Conservation (phyloP, 176 grass and related monocot species). For the Cenchrus purpureus region DNA sequence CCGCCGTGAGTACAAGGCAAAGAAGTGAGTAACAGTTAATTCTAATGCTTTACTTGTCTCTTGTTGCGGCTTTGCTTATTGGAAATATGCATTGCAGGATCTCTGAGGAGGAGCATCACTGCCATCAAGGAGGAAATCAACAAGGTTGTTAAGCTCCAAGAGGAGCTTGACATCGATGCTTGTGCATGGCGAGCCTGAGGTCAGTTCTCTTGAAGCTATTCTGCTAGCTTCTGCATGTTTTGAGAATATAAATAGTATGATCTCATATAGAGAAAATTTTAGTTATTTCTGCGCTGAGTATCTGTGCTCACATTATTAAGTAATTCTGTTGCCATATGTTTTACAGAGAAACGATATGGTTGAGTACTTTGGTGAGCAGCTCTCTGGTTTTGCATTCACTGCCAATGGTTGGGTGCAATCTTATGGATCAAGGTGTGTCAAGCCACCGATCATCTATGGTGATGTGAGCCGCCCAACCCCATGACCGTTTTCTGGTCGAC, state of each 20-base stretch:
- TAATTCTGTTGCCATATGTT: not conserved
- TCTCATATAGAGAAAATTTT: not conserved
- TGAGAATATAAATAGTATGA: not conserved
- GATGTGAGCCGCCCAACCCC: conserved; percentile 87
- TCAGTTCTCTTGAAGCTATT: conserved; percentile 29
- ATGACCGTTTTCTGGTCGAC: conserved; percentile 98
- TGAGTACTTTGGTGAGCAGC: conserved; percentile 95
- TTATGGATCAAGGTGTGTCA: conserved; percentile 91
- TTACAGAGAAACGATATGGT: conserved; percentile 96
- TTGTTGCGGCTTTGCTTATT: conserved; percentile 23
- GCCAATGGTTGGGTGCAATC: conserved; percentile 96
- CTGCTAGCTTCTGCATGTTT: not conserved
- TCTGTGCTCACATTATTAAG: not conserved
- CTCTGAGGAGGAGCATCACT: conserved; percentile 68
- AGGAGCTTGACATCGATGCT: conserved; percentile 93
- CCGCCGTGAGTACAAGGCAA: conserved; percentile 93
- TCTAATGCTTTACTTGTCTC: not conserved
- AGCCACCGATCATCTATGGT: conserved; percentile 93
- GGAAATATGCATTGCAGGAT: conserved; percentile 54
- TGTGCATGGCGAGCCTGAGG: conserved; percentile 94
- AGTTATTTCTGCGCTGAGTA: not conserved
- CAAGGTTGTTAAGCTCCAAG: conserved; percentile 95
- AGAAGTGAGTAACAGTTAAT: conserved; percentile 58
- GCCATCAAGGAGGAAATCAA: conserved; percentile 95
- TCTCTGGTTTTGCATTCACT: conserved; percentile 92